Evolutionary conservation across 139 green algal species (phyloP), one percentile per base, ranked within the genome.

Genomic region (Tetradesmus lagerheimii): DNA sequence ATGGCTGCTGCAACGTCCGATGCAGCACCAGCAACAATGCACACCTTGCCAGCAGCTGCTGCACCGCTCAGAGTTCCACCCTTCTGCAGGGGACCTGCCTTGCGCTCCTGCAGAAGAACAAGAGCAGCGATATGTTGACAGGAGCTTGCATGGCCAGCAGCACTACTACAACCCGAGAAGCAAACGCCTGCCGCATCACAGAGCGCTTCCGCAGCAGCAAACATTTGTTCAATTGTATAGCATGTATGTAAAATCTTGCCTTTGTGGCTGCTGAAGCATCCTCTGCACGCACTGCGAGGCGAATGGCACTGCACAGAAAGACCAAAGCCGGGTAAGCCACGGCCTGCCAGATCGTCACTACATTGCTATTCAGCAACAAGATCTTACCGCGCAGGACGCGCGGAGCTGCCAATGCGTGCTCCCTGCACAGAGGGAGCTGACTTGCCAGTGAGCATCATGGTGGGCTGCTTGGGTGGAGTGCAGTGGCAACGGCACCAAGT

Each of bases 1-100:
- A n/a, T 38, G 31, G 71, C 71, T 41, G 71, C 31, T 79, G 71
- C 71, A 38, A n/a, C 29, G 41, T 79, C 31, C 71, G 0, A 23
- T 38, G 41, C 80, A 76, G 71, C 71, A 38, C 4, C 27, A 67
- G 31, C 75, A 35, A 14, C 37, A 8, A 37, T 86, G 53, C 71
- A 37, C 67, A 93, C 95, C 92, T 97, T 97, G 90, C 95, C 96
- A 50, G 95, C 93, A 37, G 96, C 95, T 34, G 86, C 90, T 1
- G 91, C 95, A 45, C 94, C 96, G 47, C 90, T 93, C 27, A 98
- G 90, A 18, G 96, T 98, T 85, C 96, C 96, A 83, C 96, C 96
- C 39, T 91, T 93, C 90, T 95, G 76, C 67, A 98, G 93, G 25
- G 95, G 96, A 11, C 83, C 87, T 2, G 76, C 91, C 90, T 96